Percentiles rank a stretch among this genome's conserved stretches.
phyloP scores from a whole-genome alignment of 225 moss, liverwort and hornwort genomes.

The Pleurozium schreberi region DNA sequence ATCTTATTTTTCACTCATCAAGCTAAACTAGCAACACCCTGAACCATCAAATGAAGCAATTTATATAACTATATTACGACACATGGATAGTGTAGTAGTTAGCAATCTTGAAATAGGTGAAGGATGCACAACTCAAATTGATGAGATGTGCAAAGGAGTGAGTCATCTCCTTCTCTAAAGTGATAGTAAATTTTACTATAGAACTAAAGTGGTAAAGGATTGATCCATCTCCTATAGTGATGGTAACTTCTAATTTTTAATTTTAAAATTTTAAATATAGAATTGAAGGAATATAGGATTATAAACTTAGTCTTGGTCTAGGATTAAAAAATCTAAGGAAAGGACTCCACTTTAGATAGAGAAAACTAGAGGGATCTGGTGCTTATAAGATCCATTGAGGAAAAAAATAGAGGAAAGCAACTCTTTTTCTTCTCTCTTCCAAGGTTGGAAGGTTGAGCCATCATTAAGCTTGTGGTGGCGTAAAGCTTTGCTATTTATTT shows the following conservation, averaged over 20 bases:
- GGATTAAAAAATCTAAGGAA: not conserved
- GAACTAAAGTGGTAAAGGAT: not conserved
- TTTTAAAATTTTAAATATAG: not conserved
- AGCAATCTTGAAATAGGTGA: not conserved
- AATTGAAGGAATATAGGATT: not conserved
- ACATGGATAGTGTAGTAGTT: not conserved
- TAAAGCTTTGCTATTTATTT: not conserved
- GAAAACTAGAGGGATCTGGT: not conserved
- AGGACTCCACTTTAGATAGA: not conserved
- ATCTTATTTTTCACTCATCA: not conserved
- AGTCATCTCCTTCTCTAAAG: not conserved
- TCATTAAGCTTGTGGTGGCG: not conserved
- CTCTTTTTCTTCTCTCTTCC: fast-evolving
- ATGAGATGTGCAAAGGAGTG: not conserved
- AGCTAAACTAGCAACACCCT: no score
- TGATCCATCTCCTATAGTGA: not conserved
- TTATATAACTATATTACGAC: not conserved
- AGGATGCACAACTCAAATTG: not conserved
- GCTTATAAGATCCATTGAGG: not conserved
- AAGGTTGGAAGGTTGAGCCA: not conserved
- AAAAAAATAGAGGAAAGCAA: fast-evolving
- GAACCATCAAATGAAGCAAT: not conserved
- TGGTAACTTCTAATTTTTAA: not conserved
- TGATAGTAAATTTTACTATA: not conserved
- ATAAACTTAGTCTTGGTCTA: fast-evolving